Conservation (phyloP, 1,284 basidiomycete genomes). For the Xerocomus amazonicus region DNA sequence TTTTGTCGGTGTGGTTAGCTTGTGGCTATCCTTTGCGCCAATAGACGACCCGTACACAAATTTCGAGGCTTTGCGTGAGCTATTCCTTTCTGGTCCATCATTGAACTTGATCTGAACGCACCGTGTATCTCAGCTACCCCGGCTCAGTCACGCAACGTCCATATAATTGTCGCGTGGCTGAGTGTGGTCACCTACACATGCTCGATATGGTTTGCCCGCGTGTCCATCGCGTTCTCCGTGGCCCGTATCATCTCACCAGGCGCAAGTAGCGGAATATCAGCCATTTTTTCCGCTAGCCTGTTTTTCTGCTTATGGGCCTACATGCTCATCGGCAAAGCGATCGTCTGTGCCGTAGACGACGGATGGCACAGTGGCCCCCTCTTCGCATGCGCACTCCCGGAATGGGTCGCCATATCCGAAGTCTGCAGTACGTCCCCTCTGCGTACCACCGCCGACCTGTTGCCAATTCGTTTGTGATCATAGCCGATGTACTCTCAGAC, state of each 20-base stretch:
- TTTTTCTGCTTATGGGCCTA: slow-evolving; percentile 23
- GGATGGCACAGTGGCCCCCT: slow-evolving; percentile 16
- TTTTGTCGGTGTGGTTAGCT: slow-evolving; percentile 5
- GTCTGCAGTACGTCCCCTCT: slow-evolving; percentile 25
- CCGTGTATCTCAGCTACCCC: slow-evolving; percentile 8
- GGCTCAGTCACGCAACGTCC: slow-evolving; percentile 14
- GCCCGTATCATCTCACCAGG: slow-evolving; percentile 25
- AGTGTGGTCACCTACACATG: slow-evolving; percentile 23
- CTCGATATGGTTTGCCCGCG: slow-evolving; percentile 29
- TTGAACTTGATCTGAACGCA: background rate
- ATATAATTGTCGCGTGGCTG: slow-evolving; percentile 23
- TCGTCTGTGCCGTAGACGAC: slow-evolving; percentile 14
- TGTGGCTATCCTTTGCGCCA: slow-evolving; percentile 21
- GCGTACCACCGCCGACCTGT: background rate
- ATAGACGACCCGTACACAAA: slow-evolving; percentile 9
- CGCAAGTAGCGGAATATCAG: background rate
- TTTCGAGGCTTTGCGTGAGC: slow-evolving; percentile 15
- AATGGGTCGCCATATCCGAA: slow-evolving; percentile 23
- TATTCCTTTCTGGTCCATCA: background rate
- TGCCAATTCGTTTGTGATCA: background rate
- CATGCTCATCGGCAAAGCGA: slow-evolving; percentile 17
- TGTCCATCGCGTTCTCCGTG: slow-evolving; percentile 31
- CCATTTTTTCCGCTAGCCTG: slow-evolving; percentile 1
- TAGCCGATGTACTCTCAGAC: slow-evolving; percentile 29
- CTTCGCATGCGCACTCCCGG: slow-evolving; percentile 16